Evolutionary conservation across 345 rosid genomes (phyloP).

Genomic region (Dimocarpus longan): DNA sequence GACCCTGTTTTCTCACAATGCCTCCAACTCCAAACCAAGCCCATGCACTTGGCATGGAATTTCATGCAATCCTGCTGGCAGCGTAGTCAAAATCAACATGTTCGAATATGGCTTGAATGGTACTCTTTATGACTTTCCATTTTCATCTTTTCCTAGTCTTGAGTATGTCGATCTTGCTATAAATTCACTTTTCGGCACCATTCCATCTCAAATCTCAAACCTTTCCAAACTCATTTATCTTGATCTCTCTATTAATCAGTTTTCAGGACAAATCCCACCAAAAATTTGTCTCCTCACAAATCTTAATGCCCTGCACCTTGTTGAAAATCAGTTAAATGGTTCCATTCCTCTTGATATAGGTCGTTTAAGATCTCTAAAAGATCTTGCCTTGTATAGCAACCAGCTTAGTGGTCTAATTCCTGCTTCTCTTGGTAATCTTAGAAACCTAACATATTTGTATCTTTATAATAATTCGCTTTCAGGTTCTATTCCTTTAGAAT

Average conservation of each 20-base stretch:
- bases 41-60: constrained; percentile 31
- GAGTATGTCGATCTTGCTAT: constrained; percentile 23
- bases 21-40: neutral
- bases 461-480: constrained; percentile 23
- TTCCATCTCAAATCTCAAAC: constrained; percentile 29
- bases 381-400: constrained; percentile 15
- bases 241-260: constrained; percentile 25
- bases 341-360: constrained; percentile 22
- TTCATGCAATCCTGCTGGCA: constrained; percentile 12
- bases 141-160: constrained; percentile 31
- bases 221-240: constrained; percentile 31
- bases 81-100: constrained; percentile 29
- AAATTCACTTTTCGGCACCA: constrained; percentile 27
- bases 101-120: constrained; percentile 22
- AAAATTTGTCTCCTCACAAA: constrained; percentile 24
- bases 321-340: constrained; percentile 22
- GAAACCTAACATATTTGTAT: neutral
- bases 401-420: constrained; percentile 14
- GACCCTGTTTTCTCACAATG: constrained; percentile 5
- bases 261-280: constrained; percentile 21
- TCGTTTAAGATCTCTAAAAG: neutral
- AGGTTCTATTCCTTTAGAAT: constrained; percentile 25
- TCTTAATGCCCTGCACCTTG: constrained; percentile 25
- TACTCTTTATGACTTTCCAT: constrained; percentile 29
- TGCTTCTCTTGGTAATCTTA: constrained; percentile 18